A percentile compares a stretch with the other conserved stretches of the same genome.
Conservation (phyloP, 768 basidiomycete species). For the Porphyrellus cyaneotinctus region DNA sequence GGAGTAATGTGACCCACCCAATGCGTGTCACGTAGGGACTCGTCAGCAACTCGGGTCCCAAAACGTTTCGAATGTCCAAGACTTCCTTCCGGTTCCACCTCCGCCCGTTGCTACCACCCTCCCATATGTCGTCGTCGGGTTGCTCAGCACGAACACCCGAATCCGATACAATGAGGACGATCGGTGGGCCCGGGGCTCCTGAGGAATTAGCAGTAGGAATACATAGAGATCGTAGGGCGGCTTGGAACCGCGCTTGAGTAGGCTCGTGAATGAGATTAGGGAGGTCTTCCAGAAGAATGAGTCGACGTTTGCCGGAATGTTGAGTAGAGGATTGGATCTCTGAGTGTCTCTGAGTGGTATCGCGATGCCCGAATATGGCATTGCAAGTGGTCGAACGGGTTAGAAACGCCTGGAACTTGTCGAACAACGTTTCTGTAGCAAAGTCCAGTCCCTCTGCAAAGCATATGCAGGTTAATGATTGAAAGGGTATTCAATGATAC, state of each 20-base stretch:
- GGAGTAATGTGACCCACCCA: slow-evolving; percentile 50
- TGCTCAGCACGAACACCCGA: background rate
- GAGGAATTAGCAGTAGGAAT: background rate
- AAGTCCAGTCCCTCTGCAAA: background rate
- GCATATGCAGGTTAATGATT: background rate
- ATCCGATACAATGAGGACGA: background rate
- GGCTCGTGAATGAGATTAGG: background rate
- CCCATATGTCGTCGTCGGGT: background rate
- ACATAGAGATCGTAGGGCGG: background rate
- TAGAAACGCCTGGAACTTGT: slow-evolving; percentile 76
- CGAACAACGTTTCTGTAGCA: slow-evolving; percentile 37
- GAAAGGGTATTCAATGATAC: background rate
- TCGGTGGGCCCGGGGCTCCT: background rate
- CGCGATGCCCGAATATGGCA: slow-evolving; percentile 40
- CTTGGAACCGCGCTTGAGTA: background rate
- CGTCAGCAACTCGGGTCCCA: slow-evolving; percentile 70
- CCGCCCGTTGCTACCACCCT: background rate
- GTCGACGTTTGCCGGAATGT: too few species aligned
- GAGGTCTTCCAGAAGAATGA: background rate
- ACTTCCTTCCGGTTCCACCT: background rate
- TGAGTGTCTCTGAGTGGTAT: slow-evolving; percentile 10
- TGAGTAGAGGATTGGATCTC: background rate
- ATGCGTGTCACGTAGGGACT: slow-evolving; percentile 79
- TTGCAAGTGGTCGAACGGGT: slow-evolving; percentile 62
- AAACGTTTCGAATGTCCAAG: slow-evolving; percentile 55